phyloP scores from a whole-genome alignment of 495 filamentous ascomycete genomes.

The Tuber microsphaerosporum region DNA sequence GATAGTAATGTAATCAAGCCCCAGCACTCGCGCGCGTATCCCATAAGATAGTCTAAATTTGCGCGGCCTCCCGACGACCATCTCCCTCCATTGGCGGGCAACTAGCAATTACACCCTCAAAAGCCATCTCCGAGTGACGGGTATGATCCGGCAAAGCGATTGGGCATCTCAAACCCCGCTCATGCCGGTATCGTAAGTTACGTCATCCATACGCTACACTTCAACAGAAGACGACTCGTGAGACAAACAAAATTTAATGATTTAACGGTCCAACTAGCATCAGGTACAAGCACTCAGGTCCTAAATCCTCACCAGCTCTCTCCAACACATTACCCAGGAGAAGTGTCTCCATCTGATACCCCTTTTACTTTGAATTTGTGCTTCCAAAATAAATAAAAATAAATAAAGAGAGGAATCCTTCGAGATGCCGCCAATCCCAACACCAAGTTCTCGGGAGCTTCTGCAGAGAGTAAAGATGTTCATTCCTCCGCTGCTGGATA shows the following conservation, averaged over 20 bases:
- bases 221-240: not conserved
- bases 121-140: not conserved
- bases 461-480: slow-evolving; percentile 79
- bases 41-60: no score
- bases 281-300: not conserved
- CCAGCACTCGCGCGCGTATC: no score
- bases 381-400: not conserved
- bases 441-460: slow-evolving; percentile 54
- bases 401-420: not conserved
- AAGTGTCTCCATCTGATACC: not conserved
- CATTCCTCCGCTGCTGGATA: slow-evolving; percentile 88
- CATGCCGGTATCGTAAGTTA: not conserved
- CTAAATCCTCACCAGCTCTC: not conserved
- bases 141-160: not conserved
- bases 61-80: no score
- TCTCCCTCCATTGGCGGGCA: no score
- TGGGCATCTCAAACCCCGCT: not conserved
- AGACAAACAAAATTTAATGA: not conserved
- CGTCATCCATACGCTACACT: not conserved
- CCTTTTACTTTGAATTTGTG: not conserved
- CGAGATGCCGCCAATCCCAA: slow-evolving; percentile 44
- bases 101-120: no score
- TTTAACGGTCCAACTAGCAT: not conserved
- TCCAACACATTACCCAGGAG: not conserved
- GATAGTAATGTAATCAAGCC: no score